Base-by-base conservation (phyloP, 2,329 filamentous ascomycete species). In the Aschersonia sp. region DNA sequence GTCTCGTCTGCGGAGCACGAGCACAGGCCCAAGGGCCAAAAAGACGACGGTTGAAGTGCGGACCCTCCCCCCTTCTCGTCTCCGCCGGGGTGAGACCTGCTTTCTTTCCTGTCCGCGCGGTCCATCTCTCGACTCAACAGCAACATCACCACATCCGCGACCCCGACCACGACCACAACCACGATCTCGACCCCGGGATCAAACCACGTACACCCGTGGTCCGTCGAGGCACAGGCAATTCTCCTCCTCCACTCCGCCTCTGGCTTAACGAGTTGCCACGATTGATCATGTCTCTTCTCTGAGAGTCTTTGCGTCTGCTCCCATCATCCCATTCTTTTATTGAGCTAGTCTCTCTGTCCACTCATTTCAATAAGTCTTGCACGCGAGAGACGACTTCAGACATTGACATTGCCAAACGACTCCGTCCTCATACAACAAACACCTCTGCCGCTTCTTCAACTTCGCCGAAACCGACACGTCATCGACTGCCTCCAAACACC, bases 241-340 rank as follows among this genome's bases (percentile, higher is more conserved):
- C 49, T 49, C 52, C 47, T 49, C 51, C 49, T 50, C 54, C 50
- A 46, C 45, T 53, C 56, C 47, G 8, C 12, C 35, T 9, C 35
- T 37, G 8, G 8, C 2, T 12, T 37, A 3, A 12, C 35, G 35
- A 8, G 45, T 48, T 48, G 48, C 48, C 44, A 8, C 47, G 58
- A 57, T 56, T 56, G 62, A 66, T 58, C 53, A 66, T 66, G 63
- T 63, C 57, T 56, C 52, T 56, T 54, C 51, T 55, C 59, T 60
- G 47, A 51, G 46, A 47, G 44, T 56, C 53, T 53, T 53, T 51
- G 54, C 44, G 22, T 46, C 32, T 47, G 42, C 35, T 41, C 32
- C 57, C 39, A 22, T 47, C 37, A 41, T 42, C 49, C 32, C 46
- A 30, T 42, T 47, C 44, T 32, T 55, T 55, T 30, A 40, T 8